phyloP scores from a whole-genome alignment of 164 flowering plant genomes.

The Macadamia integrifolia region DNA sequence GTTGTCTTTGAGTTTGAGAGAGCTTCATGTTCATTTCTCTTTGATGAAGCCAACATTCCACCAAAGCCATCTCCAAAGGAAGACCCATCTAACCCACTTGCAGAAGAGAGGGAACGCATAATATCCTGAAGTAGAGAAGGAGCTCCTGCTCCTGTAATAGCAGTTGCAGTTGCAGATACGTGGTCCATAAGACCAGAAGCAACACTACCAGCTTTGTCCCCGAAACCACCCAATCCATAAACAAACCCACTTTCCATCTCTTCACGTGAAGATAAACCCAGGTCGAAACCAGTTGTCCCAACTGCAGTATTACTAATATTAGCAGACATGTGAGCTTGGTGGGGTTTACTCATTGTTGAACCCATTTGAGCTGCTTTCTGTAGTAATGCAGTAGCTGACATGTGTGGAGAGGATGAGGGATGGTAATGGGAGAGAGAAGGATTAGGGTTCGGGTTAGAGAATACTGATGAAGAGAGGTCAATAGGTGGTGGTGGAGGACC shows the following conservation, averaged over 20 bases:
- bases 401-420: conserved; percentile 42
- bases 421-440: conserved; percentile 23
- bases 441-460: conserved; percentile 19
- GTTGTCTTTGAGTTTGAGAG: conserved; percentile 4
- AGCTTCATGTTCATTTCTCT: conserved; percentile 16
- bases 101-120: conserved; percentile 35
- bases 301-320: conserved; percentile 9
- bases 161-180: conserved; percentile 10
- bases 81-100: conserved; percentile 28
- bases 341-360: conserved; percentile 55
- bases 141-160: conserved; percentile 5
- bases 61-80: conserved; percentile 33
- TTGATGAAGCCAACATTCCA: conserved; percentile 26
- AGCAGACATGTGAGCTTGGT: conserved; percentile 44
- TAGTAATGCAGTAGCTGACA: conserved; percentile 95
- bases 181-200: conserved; percentile 22
- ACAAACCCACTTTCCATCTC: conserved; percentile 25
- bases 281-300: conserved; percentile 30
- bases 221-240: conserved; percentile 33
- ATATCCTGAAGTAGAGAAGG: conserved; percentile 39
- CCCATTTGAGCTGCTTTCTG: conserved; percentile 97
- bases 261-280: conserved; percentile 48
- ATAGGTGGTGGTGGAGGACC: conserved; percentile 19
- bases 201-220: conserved; percentile 32
- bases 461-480: conserved; percentile 27